Evolutionary conservation across 2,329 filamentous ascomycete species (phyloP).

Genomic region (Xylaria sp.): DNA sequence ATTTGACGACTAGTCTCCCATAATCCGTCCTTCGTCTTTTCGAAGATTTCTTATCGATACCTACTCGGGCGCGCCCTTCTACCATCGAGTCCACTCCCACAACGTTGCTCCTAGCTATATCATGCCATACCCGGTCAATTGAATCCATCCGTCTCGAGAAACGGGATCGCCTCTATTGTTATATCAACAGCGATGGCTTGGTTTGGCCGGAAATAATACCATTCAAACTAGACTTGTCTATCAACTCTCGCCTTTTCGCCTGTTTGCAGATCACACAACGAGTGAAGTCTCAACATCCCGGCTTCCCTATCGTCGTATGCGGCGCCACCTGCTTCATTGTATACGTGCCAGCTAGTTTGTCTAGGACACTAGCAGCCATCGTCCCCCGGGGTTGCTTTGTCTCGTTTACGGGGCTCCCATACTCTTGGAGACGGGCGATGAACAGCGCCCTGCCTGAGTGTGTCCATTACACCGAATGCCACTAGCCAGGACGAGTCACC

Average conservation of each 20-base stretch:
- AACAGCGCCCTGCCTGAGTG: slow-evolving; percentile 22
- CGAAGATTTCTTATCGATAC: neutral
- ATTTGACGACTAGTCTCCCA: neutral
- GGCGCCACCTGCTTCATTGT: slow-evolving; percentile 1
- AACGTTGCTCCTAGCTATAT: neutral
- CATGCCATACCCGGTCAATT: slow-evolving; percentile 32
- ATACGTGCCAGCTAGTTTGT: slow-evolving; percentile 4
- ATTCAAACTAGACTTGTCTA: slow-evolving; percentile 23
- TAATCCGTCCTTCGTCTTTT: neutral
- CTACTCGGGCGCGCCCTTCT: slow-evolving; percentile 10
- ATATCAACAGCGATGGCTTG: slow-evolving; percentile 25
- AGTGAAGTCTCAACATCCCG: neutral
- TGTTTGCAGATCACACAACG: slow-evolving; percentile 12
- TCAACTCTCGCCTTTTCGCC: slow-evolving; percentile 9
- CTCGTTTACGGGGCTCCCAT: slow-evolving; percentile 14
- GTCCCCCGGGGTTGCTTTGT: neutral
- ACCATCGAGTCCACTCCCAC: neutral
- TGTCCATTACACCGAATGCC: slow-evolving; percentile 32
- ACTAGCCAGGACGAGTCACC: slow-evolving; percentile 23
- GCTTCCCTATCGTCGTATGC: neutral
- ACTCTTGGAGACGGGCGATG: slow-evolving; percentile 26
- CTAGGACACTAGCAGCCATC: neutral
- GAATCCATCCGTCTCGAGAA: slow-evolving; percentile 24
- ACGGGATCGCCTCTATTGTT: slow-evolving; percentile 8
- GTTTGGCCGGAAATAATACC: slow-evolving; percentile 30